phyloP scores from a whole-genome alignment of 2,329 filamentous ascomycete species.

The Neonectria coccinea region DNA sequence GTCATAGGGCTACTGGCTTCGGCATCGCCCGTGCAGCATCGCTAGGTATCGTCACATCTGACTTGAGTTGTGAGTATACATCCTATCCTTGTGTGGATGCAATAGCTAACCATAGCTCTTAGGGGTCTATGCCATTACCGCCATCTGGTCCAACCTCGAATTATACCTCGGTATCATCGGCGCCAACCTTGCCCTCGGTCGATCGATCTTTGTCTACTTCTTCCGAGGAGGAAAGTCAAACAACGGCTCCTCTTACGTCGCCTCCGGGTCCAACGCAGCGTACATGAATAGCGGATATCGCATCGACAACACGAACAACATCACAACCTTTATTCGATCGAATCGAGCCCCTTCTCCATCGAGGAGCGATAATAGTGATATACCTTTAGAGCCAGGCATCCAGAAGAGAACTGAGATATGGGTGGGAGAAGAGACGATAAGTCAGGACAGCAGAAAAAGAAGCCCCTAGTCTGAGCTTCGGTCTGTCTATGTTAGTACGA shows the following conservation, averaged over 20 bases:
- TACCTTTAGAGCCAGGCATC: slow-evolving; percentile 31
- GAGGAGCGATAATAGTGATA: slow-evolving; percentile 35
- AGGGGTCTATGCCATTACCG: slow-evolving; percentile 51
- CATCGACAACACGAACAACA: slow-evolving; percentile 12
- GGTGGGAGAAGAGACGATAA: slow-evolving; percentile 14
- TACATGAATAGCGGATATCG: slow-evolving; percentile 30
- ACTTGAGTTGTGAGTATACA: slow-evolving; percentile 36
- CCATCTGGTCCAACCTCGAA: slow-evolving; percentile 55
- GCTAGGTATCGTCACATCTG: slow-evolving; percentile 35
- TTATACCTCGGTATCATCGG: slow-evolving; percentile 53
- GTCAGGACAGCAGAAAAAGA: background rate
- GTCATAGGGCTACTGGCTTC: slow-evolving; percentile 35
- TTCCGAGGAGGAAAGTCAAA: slow-evolving; percentile 18
- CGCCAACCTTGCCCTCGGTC: slow-evolving; percentile 46
- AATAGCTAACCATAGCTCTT: background rate
- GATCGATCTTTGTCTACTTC: slow-evolving; percentile 37
- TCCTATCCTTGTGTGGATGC: accelerated
- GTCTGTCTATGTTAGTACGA: background rate
- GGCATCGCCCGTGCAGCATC: slow-evolving; percentile 39
- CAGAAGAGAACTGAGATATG: slow-evolving; percentile 27
- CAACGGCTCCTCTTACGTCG: slow-evolving; percentile 26
- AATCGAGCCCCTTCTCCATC: slow-evolving; percentile 20
- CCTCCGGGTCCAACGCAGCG: slow-evolving; percentile 22
- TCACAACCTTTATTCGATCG: slow-evolving; percentile 18
- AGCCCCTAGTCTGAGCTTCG: background rate